These are phyloP conservation scores for Fusarium kyushuense DNA, from an alignment of 2,329 filamentous ascomycete species.

Conservation along the genomic window DNA sequence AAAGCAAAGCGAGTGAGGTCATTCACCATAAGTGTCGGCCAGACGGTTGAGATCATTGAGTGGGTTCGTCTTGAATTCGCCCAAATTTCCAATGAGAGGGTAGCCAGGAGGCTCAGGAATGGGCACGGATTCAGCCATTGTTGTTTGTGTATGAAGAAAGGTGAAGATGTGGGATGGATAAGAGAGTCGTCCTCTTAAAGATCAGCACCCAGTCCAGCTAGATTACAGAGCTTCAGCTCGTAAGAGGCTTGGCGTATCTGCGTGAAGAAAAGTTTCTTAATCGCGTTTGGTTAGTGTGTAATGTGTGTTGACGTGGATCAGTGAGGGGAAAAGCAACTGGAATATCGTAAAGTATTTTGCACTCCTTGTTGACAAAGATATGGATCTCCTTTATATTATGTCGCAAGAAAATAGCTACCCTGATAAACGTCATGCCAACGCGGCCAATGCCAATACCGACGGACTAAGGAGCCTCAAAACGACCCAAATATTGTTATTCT, in stretches of 20 bases:
- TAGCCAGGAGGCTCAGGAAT: constrained; percentile 74
- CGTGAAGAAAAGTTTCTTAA: constrained; percentile 18
- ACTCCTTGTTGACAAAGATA: neutral
- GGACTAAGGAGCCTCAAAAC: neutral
- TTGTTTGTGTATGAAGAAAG: constrained; percentile 4
- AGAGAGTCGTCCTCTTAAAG: neutral
- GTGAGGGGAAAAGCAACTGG: neutral
- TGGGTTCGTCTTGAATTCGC: constrained; percentile 71
- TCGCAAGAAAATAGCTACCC: neutral
- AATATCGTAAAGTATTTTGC: neutral
- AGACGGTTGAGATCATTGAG: constrained; percentile 67
- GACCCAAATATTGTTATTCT: neutral
- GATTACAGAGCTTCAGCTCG: neutral
- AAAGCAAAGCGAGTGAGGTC: neutral
- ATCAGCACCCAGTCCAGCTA: neutral
- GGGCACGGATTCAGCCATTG: constrained; percentile 55
- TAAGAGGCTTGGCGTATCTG: constrained; percentile 11
- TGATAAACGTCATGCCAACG: constrained; percentile 27
- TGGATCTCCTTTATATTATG: constrained; percentile 15
- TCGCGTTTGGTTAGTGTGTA: constrained; percentile 7
- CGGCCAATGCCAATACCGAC: constrained; percentile 4
- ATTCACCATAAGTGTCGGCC: constrained; percentile 72
- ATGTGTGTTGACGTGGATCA: neutral
- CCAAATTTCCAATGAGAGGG: constrained; percentile 74
- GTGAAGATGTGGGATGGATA: neutral